Evolutionary conservation across 768 basidiomycete species (phyloP), one percentile per base, ranked within the genome.

Genomic region (Suillus discolor): DNA sequence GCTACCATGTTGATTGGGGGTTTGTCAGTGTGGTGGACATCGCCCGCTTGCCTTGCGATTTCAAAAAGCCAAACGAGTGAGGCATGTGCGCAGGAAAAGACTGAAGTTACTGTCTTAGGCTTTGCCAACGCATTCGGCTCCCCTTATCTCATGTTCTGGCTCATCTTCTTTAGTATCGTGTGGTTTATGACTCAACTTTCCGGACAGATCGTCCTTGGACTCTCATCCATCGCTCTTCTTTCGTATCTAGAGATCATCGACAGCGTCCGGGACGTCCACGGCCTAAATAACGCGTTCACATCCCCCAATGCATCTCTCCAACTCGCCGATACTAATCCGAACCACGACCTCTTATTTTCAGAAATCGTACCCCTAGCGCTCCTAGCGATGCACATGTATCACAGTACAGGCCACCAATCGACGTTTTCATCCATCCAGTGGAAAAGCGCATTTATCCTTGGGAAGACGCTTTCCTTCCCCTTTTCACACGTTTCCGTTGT

Each of bases 101-200:
- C 71, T 18, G 83, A 87, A 57, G 82, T 87, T 49, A 83, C 80
- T 23, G 85, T 98, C 2, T 77, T 94, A 1, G 96, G 96, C 0
- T 97, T 89, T 71, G 92, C 93, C 0, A 97, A 98, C 74, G 89
- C 93, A 0, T 96, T 89, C 71, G 97, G 95, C 18, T 89, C 95
- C 18, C 87, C 93, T 2, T 97, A 95, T 75, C 79, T 96, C 63
- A 79, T 97, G 44, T 93, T 97, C 72, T 91, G 91, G 86, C 81
- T 85, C 8, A 82, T 91, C 28, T 77, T 83, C 57, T 84, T 97
- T 47, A 81, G 81, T 5, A 62, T 90, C 15, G 80, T 91, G 12
- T 76, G 75, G 75, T 31, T 76, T 8, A 82, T 88, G 23, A 88
- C 85, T 12, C 94, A 95, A 69, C 84, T 94, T 4, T 89, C 91